Evolutionary conservation across 2,329 filamentous ascomycete genomes (phyloP).

Genomic region (Blastomyces silverae): DNA sequence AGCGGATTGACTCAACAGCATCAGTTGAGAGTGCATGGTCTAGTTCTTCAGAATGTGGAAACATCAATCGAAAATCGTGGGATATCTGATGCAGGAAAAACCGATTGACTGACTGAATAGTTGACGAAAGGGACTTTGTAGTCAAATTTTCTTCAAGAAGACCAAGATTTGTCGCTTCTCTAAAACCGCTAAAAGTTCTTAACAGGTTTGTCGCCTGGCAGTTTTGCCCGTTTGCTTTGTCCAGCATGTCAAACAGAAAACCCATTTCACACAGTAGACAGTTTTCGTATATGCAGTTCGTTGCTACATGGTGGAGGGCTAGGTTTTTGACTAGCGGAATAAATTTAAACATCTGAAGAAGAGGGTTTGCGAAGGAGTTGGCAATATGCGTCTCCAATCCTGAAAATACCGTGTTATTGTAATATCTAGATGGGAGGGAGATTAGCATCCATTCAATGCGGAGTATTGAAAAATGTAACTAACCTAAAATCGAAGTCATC

Average conservation of each 20-base stretch:
- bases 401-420: conserved; percentile 87
- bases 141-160: conserved; percentile 78
- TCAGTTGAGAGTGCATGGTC: conserved; percentile 55
- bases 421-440: conserved; percentile 56
- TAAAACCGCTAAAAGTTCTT: conserved; percentile 77
- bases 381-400: conserved; percentile 93
- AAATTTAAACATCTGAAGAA: conserved; percentile 86
- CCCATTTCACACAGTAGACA: conserved; percentile 92
- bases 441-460: conserved; percentile 61
- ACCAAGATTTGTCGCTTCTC: conserved; percentile 68
- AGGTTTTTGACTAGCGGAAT: conserved; percentile 82
- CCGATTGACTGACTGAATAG: conserved; percentile 78
- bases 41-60: conserved; percentile 56
- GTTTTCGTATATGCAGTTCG: conserved; percentile 70
- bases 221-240: conserved; percentile 88
- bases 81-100: conserved; percentile 79
- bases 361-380: conserved; percentile 90
- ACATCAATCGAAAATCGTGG: conserved; percentile 65
- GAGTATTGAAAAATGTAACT: conserved; percentile 53
- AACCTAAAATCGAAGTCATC: conserved; percentile 99
- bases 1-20: conserved; percentile 58
- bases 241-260: conserved; percentile 94
- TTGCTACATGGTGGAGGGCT: conserved; percentile 80
- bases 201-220: conserved; percentile 95
- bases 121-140: conserved; percentile 64